A percentile compares a stretch with the other conserved stretches of the same genome.
Conservation (phyloP, 2,329 filamentous ascomycete genomes). For the Iodosphaeria phyllophila region DNA sequence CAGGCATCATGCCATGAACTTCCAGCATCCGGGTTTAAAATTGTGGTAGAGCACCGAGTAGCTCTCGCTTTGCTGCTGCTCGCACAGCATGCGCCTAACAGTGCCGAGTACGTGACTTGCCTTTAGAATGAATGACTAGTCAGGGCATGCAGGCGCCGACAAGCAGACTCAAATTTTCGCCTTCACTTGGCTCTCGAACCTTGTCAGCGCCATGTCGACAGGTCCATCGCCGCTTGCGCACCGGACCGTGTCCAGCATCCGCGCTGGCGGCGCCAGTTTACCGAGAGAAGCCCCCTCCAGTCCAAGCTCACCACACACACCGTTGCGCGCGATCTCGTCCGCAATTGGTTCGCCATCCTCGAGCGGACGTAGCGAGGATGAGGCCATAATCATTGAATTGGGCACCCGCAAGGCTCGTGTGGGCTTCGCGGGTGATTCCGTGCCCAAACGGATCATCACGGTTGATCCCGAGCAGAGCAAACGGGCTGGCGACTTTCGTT, state of each 20-base stretch:
- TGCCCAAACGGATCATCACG: constrained; percentile 50
- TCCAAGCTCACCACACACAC: constrained; percentile 39
- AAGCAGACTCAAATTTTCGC: too few species aligned
- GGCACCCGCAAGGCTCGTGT: constrained; percentile 62
- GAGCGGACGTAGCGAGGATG: constrained; percentile 60
- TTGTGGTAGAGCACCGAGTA: too few species aligned
- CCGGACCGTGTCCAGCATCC: constrained; percentile 38
- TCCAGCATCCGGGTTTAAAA: too few species aligned
- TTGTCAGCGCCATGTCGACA: not conserved
- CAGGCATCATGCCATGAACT: too few species aligned
- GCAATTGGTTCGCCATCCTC: constrained; percentile 38
- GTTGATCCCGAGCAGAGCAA: constrained; percentile 62
- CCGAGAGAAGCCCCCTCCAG: too few species aligned
- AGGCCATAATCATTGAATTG: constrained; percentile 66
- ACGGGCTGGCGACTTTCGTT: constrained; percentile 64
- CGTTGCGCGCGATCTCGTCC: constrained; percentile 26
- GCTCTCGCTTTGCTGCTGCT: too few species aligned
- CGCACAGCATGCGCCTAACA: too few species aligned
- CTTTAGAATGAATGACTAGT: too few species aligned
- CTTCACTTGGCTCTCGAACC: not conserved
- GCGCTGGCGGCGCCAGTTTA: constrained; percentile 21
- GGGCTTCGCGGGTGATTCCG: constrained; percentile 71
- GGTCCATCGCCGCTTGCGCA: constrained; percentile 29
- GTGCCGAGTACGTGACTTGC: too few species aligned
- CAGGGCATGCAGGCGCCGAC: too few species aligned